phyloP scores from a whole-genome alignment of 2,329 filamentous ascomycete genomes.

The Verticillium nonalfalfae region DNA sequence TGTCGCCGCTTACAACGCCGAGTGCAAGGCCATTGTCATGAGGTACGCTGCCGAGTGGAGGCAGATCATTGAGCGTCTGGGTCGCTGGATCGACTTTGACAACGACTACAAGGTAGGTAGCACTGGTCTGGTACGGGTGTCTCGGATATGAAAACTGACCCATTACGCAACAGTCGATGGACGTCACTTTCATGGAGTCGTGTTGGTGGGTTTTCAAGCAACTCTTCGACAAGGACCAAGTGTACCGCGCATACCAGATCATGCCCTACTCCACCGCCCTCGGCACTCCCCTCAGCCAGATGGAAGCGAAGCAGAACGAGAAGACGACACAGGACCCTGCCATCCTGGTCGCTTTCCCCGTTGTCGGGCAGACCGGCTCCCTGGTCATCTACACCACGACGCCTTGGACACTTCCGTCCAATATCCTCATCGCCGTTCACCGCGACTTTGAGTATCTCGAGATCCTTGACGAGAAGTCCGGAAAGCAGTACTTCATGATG shows the following conservation, averaged over 20 bases:
- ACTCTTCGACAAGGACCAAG: constrained; percentile 80
- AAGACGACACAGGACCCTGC: constrained; percentile 89
- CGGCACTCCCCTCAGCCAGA: constrained; percentile 57
- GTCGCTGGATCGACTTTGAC: constrained; percentile 96
- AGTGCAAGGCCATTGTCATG: constrained; percentile 93
- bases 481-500: constrained; percentile 78
- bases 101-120: constrained; percentile 79
- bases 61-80: constrained; percentile 77
- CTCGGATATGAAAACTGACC: constrained; percentile 8
- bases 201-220: constrained; percentile 97
- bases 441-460: constrained; percentile 85
- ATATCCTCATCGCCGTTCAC: constrained; percentile 70
- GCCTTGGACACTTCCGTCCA: constrained; percentile 77
- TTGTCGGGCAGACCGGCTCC: constrained; percentile 57
- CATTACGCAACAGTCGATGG: constrained; percentile 64
- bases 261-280: constrained; percentile 85
- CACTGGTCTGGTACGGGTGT: not conserved
- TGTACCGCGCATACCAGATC: constrained; percentile 86
- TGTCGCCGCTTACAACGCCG: constrained; percentile 82
- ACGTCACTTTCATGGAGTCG: constrained; percentile 91
- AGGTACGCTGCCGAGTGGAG: constrained; percentile 83
- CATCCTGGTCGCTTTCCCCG: constrained; percentile 80
- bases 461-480: constrained; percentile 74
- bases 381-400: constrained; percentile 88
- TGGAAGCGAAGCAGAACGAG: constrained; percentile 90